Evolutionary conservation across 805 yeast species (phyloP).

Genomic region (Metschnikowia noctiluminum): DNA sequence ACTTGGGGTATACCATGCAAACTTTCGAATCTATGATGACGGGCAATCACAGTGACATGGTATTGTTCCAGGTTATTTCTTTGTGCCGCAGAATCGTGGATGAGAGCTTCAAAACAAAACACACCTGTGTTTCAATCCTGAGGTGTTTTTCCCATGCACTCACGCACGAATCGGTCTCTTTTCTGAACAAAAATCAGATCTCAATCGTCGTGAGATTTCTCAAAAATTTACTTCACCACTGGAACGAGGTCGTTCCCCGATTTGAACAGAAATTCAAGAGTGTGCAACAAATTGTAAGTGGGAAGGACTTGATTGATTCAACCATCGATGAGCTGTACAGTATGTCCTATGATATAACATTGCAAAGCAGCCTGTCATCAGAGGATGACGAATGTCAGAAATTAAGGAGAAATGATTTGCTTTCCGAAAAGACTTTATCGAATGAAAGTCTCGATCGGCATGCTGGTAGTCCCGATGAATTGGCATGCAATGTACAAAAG

Average conservation of each 20-base stretch:
- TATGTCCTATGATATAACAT: slow-evolving; percentile 30
- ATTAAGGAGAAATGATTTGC: neutral
- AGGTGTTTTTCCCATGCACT: slow-evolving; percentile 52
- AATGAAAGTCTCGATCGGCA: too few species aligned
- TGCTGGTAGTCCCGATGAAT: too few species aligned
- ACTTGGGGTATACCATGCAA: slow-evolving; percentile 38
- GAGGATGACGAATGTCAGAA: slow-evolving; percentile 18
- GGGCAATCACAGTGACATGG: slow-evolving; percentile 15
- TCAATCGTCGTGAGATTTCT: slow-evolving; percentile 53
- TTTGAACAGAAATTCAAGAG: slow-evolving; percentile 11
- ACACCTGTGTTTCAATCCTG: slow-evolving; percentile 36
- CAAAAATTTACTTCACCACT: slow-evolving; percentile 49
- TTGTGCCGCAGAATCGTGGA: slow-evolving; percentile 36
- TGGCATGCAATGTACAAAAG: too few species aligned
- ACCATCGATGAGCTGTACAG: slow-evolving; percentile 30
- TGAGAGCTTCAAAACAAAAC: slow-evolving; percentile 18
- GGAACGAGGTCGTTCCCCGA: slow-evolving; percentile 34
- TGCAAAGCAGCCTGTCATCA: slow-evolving; percentile 2
- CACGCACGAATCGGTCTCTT: slow-evolving; percentile 45
- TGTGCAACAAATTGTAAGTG: slow-evolving; percentile 17
- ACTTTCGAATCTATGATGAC: slow-evolving; percentile 37
- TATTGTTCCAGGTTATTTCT: slow-evolving; percentile 46
- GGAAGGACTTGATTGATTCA: slow-evolving; percentile 10
- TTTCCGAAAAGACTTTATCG: neutral
- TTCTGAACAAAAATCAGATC: slow-evolving; percentile 43